A percentile compares a stretch with the other conserved stretches of the same genome.
phyloP scores from a whole-genome alignment of 352 stramenopile species.

The Pythium rishiriense region DNA sequence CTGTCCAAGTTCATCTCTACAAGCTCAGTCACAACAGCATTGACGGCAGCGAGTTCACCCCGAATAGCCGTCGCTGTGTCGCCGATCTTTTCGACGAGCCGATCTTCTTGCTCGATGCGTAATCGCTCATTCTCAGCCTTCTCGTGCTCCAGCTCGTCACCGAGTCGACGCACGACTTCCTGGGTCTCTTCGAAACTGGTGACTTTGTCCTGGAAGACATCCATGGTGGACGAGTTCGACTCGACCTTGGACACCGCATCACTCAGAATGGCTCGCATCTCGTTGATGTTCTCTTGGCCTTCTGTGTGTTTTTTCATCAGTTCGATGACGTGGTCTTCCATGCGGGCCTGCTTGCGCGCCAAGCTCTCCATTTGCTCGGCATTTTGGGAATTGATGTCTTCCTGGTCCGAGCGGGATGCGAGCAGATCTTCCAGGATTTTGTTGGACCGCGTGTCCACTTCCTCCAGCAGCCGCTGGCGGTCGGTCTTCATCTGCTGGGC shows the following conservation, averaged over 20 bases:
- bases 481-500: conserved; percentile 75
- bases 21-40: conserved; percentile 49
- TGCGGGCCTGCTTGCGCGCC: conserved; percentile 45
- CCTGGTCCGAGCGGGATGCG: conserved; percentile 59
- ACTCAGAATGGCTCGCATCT: conserved; percentile 55
- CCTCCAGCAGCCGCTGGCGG: conserved; percentile 51
- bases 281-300: conserved; percentile 48
- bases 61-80: conserved; percentile 51
- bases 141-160: conserved; percentile 41
- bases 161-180: conserved; percentile 39
- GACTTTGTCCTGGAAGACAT: conserved; percentile 48
- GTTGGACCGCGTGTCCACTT: conserved; percentile 61
- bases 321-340: conserved; percentile 64
- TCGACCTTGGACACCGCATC: conserved; percentile 51
- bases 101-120: conserved; percentile 53
- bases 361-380: conserved; percentile 64
- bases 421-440: conserved; percentile 70
- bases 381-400: conserved; percentile 81
- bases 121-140: conserved; percentile 42
- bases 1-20: conserved; percentile 59
- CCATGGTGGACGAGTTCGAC: conserved; percentile 27
- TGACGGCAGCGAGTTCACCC: conserved; percentile 51
- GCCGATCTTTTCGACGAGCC: conserved; percentile 52
- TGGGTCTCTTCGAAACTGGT: conserved; percentile 63
- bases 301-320: conserved; percentile 52